These are phyloP conservation scores for Hypoxylon sp. DNA, from an alignment of 2,329 filamentous ascomycete species.

Conservation along the genomic window DNA sequence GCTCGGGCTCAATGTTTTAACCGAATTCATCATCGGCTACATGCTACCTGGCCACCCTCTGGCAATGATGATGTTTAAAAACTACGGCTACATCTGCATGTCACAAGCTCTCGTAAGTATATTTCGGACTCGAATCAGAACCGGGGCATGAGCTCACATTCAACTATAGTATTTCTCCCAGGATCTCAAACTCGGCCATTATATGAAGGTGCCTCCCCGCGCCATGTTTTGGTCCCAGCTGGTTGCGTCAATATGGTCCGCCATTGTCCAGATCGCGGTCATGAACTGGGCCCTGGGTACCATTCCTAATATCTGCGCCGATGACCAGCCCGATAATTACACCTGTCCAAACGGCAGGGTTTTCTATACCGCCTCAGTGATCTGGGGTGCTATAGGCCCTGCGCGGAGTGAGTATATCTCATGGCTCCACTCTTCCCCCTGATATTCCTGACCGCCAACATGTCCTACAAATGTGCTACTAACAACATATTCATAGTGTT, in stretches of 20 bases:
- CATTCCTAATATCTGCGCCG: conserved; percentile 74
- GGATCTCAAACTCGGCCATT: conserved; percentile 78
- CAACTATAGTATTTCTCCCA: conserved; percentile 67
- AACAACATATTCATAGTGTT: conserved; percentile 63
- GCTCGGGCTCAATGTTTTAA: conserved; percentile 75
- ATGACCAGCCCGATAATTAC: conserved; percentile 68
- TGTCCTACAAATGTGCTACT: neutral
- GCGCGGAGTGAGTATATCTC: conserved; percentile 61
- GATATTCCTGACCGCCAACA: neutral
- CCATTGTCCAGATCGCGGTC: conserved; percentile 70
- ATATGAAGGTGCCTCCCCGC: conserved; percentile 64
- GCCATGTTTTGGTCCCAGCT: conserved; percentile 65
- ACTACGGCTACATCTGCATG: conserved; percentile 79
- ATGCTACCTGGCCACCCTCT: conserved; percentile 79
- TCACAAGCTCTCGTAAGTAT: conserved; percentile 66
- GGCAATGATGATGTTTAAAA: conserved; percentile 85
- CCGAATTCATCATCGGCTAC: conserved; percentile 81
- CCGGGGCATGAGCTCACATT: conserved; percentile 12
- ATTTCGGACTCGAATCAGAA: neutral
- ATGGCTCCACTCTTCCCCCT: neutral
- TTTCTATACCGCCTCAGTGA: conserved; percentile 77
- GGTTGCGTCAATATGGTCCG: conserved; percentile 63
- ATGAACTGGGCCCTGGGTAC: conserved; percentile 75
- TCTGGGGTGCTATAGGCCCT: conserved; percentile 82
- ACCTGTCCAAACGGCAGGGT: conserved; percentile 69